Evolutionary conservation across 1,284 basidiomycete species (phyloP).

Genomic region (Trametes versicolor): DNA sequence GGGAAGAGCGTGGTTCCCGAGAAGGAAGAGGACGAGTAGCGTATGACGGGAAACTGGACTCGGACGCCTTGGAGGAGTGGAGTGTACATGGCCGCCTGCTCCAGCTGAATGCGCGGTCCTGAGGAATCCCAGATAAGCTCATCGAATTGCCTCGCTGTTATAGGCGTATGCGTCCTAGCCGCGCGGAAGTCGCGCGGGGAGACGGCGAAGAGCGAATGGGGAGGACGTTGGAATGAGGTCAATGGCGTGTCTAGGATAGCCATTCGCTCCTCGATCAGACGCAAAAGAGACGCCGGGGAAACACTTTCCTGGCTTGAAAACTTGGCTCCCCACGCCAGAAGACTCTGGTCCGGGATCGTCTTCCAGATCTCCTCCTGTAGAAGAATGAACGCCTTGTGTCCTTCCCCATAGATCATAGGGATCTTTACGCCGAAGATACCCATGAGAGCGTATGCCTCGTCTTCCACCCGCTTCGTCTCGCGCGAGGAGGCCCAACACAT

Average conservation of each 20-base stretch:
- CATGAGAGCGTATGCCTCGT: slow-evolving; percentile 20
- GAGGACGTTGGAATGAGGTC: not conserved
- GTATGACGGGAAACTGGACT: not conserved
- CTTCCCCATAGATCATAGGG: slow-evolving; percentile 16
- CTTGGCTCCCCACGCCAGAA: slow-evolving; percentile 14
- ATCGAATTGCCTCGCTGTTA: no score
- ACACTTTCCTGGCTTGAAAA: slow-evolving; percentile 28
- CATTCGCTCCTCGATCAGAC: not conserved
- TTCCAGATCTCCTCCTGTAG: slow-evolving; percentile 19
- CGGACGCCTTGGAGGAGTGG: not conserved
- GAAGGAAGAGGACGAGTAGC: not conserved
- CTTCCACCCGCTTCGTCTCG: slow-evolving; percentile 10
- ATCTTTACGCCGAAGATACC: slow-evolving; percentile 20
- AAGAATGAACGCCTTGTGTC: slow-evolving; percentile 14
- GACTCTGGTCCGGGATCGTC: slow-evolving; percentile 17
- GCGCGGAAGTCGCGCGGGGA: not conserved
- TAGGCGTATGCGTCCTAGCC: no score
- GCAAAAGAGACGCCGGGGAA: slow-evolving; percentile 30
- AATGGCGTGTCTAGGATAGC: not conserved
- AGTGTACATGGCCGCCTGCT: no score
- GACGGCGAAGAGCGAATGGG: not conserved
- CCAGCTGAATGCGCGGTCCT: no score
- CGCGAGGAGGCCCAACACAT: slow-evolving; percentile 16
- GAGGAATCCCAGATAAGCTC: no score
- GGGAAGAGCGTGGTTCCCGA: not conserved